phyloP scores from a whole-genome alignment of 1,139 yeast species.

The Pneumocystis wakefieldiae region DNA sequence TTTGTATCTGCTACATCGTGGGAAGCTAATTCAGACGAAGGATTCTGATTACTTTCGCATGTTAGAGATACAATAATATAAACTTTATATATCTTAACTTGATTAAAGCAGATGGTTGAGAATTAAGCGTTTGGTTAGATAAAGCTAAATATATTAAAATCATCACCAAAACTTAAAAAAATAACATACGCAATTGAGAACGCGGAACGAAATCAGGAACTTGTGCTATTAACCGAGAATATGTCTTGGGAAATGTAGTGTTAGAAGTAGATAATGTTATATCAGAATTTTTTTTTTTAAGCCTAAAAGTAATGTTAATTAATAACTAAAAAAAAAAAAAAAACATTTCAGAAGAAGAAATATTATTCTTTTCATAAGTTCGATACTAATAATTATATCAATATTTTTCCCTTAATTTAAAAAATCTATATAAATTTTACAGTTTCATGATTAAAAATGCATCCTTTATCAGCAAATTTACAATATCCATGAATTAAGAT shows the following conservation, averaged over 20 bases:
- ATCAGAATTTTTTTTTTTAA: constrained; percentile 17
- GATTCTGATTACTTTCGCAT: background rate
- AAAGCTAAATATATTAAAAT: background rate
- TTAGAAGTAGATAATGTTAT: background rate
- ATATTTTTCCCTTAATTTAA: background rate
- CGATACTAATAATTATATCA: background rate
- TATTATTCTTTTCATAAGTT: background rate
- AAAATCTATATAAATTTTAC: constrained; percentile 5
- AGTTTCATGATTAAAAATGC: constrained; percentile 58
- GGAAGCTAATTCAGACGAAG: background rate
- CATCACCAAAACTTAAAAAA: background rate
- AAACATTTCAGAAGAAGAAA: constrained; percentile 1
- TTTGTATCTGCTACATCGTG: background rate
- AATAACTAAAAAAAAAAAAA: constrained; percentile 31
- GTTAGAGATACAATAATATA: background rate
- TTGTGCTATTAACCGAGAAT: background rate
- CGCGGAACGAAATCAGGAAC: background rate
- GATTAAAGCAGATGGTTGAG: background rate
- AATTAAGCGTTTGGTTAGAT: background rate
- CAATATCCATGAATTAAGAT: constrained; percentile 78
- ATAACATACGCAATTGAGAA: background rate
- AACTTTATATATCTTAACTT: background rate
- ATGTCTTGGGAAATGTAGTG: background rate
- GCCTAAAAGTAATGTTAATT: constrained; percentile 39
- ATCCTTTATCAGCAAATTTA: constrained; percentile 77